A percentile compares a stretch with the other conserved stretches of the same genome.
phyloP scores from a whole-genome alignment of 805 yeast genomes.

The Lipomyces yamadae region DNA sequence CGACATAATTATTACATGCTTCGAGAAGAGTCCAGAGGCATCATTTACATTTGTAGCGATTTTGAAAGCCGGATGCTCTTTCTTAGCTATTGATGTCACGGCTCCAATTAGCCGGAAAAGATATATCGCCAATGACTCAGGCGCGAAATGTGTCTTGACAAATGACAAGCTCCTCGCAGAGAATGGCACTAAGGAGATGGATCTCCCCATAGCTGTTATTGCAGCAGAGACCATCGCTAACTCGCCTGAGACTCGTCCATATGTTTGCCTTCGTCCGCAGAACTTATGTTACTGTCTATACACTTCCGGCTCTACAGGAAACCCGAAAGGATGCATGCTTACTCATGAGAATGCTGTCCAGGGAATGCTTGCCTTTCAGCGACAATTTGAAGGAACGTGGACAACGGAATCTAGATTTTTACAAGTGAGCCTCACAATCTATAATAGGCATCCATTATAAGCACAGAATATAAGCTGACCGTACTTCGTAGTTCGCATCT shows the following conservation, averaged over 20 bases:
- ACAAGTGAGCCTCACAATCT: constrained; percentile 21
- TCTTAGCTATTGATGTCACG: constrained; percentile 38
- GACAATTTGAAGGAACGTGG: constrained; percentile 33
- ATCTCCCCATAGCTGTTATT: constrained; percentile 20
- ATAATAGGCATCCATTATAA: neutral
- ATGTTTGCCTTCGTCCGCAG: constrained; percentile 7
- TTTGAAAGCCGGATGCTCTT: constrained; percentile 39
- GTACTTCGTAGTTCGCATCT: constrained; percentile 37
- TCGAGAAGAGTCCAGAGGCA: constrained; percentile 40
- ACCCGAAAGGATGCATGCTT: constrained; percentile 41
- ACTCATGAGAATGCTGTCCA: constrained; percentile 41
- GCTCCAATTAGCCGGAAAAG: constrained; percentile 38
- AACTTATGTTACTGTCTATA: constrained; percentile 38
- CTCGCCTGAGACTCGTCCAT: constrained; percentile 3
- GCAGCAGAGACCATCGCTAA: neutral
- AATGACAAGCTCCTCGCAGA: constrained; percentile 11
- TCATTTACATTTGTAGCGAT: constrained; percentile 39
- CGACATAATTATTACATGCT: constrained; percentile 35
- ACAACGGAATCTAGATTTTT: constrained; percentile 28
- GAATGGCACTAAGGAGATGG: neutral
- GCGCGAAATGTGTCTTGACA: constrained; percentile 34
- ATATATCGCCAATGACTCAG: constrained; percentile 36
- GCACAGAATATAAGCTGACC: neutral
- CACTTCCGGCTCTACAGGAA: constrained; percentile 43
- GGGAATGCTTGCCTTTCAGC: constrained; percentile 40